Evolutionary conservation across 129 eudicot genomes (phyloP), one percentile per base, ranked within the genome.

Genomic region (Chrysanthemum makinoi): DNA sequence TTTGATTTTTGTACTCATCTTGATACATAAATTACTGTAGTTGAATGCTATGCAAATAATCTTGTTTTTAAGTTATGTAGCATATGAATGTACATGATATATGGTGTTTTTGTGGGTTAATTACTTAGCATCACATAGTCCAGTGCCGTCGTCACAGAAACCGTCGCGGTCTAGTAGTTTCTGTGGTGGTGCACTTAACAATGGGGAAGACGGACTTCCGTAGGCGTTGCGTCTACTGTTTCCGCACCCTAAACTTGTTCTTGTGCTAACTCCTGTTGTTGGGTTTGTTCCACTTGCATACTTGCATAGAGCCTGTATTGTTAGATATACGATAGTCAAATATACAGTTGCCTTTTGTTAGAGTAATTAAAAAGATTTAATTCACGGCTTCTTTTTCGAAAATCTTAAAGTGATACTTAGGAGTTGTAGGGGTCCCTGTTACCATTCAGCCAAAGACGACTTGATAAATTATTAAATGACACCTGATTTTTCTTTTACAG

Each of bases 201-300:
- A 76, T 22, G 99, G 99, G 2, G 99, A 95, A 55, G 97, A 95
- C 4, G 99, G 99, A 50, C 87, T 73, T 43, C 97, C 99, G 48
- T 95, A 95, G 0, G 97, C 99, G 72, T 95, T 95, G 15, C 99
- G 83, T 75, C 91, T 65, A 57, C 90, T 90, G 68, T 83, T 95
- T 43, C 99, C 99, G 50, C 99, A 95, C 10, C 99, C 99, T 48
- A 95, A 76, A 82, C 99, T 90, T 59, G 84, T 81, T 75, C 99
- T 86, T 1, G 97, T 95, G 76, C 94, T 87, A 1, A 95, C 96
- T 57, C 99, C 99, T 22, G 99, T 95, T 60, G 73, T 65, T 1
- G 99, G 97, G 76, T 95, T 90, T 19, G 96, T 90, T 8, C 99
- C 99, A 84, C 81, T 95, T 18, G 99, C 99, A 69, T 95, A 95